A percentile compares a stretch with the other conserved stretches of the same genome.
Evolutionary conservation across 768 basidiomycete genomes (phyloP).

Genomic region (Dacryopinax spathularia): DNA sequence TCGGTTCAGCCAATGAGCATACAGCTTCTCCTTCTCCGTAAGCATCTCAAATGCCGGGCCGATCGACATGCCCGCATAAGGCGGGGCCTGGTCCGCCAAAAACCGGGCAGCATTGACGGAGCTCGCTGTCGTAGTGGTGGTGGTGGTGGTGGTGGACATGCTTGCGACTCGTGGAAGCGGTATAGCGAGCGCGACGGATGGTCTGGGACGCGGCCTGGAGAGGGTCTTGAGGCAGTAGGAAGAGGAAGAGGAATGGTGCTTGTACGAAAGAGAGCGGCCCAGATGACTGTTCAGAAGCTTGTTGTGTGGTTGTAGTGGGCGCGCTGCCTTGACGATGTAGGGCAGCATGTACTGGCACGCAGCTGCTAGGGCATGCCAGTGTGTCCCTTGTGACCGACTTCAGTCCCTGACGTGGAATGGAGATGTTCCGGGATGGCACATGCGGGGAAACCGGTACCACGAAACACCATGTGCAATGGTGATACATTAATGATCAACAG

Average conservation of each 20-base stretch:
- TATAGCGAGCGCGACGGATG: no score
- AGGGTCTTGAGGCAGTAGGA: neutral
- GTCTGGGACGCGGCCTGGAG: no score
- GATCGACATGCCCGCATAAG: neutral
- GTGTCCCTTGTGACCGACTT: neutral
- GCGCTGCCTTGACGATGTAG: neutral
- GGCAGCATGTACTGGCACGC: neutral
- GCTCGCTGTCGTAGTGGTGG: neutral
- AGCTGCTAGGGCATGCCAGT: no score
- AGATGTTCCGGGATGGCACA: no score
- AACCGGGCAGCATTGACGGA: neutral
- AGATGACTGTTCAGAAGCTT: neutral
- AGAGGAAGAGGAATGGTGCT: no score
- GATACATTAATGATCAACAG: no score
- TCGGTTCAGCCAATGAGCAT: conserved; percentile 44
- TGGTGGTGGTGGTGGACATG: no score
- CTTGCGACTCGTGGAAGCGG: no score
- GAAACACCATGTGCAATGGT: no score
- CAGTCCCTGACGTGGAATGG: no score
- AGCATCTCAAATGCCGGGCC: neutral
- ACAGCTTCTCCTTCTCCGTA: conserved; percentile 62
- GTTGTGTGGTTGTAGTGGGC: no score
- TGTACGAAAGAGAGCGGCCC: neutral
- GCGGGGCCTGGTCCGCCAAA: neutral
- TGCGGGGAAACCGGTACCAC: no score